Evolutionary conservation across 768 basidiomycete genomes (phyloP).

Genomic region (Phanerochaete sordida): DNA sequence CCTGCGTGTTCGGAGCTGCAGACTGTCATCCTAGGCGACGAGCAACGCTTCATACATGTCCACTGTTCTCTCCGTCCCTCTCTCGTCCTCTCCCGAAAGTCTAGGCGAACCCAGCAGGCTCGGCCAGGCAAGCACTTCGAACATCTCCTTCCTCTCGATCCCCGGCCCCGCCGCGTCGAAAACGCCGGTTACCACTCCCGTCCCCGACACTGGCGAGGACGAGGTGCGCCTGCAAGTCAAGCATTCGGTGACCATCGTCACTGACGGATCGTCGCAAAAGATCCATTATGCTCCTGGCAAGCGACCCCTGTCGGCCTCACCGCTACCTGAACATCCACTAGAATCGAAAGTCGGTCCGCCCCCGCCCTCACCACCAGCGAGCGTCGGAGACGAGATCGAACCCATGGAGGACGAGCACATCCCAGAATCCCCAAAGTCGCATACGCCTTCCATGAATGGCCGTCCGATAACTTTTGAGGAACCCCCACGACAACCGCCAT

Average conservation of each 20-base stretch:
- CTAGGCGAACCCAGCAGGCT: neutral
- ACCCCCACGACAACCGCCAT: constrained; percentile 24
- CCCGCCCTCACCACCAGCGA: constrained; percentile 6
- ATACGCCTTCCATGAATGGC: neutral
- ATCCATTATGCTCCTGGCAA: neutral
- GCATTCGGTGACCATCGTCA: neutral
- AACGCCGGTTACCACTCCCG: neutral
- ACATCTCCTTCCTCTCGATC: neutral
- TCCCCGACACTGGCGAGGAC: neutral
- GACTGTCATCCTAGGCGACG: neutral
- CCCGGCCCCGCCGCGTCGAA: neutral
- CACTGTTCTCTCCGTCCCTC: constrained; percentile 1
- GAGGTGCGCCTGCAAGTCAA: neutral
- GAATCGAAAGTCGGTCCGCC: constrained; percentile 4
- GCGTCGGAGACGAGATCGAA: neutral
- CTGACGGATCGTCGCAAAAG: neutral
- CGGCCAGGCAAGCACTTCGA: neutral
- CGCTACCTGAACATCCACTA: neutral
- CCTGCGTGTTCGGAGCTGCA: neutral
- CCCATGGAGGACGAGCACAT: neutral
- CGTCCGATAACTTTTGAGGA: constrained; percentile 34
- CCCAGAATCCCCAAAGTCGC: neutral
- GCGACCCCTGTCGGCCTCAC: neutral
- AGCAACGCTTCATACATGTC: neutral
- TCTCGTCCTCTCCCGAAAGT: neutral